Percentiles rank a stretch among this genome's conserved stretches.
These are phyloP conservation scores for Miscanthus sacchariflorus DNA, from an alignment of 202 grass and related monocot species.

Conservation along the genomic window DNA sequence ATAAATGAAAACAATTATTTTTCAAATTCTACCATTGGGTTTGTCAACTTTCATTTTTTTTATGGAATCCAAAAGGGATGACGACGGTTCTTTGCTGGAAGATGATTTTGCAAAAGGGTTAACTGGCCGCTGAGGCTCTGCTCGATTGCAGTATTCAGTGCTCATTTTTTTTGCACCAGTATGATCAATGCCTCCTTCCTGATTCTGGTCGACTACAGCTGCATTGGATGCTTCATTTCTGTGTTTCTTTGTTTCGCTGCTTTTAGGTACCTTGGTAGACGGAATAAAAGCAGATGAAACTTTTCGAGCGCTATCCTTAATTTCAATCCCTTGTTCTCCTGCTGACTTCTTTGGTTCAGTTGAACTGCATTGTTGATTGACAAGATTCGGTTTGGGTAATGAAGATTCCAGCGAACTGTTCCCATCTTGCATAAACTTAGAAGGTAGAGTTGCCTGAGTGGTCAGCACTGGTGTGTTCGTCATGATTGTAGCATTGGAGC, in stretches of 20 bases:
- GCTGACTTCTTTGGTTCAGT: constrained; percentile 48
- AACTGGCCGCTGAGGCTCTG: constrained; percentile 50
- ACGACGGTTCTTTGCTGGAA: constrained; percentile 56
- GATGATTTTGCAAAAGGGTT: constrained; percentile 73
- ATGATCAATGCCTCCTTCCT: constrained; percentile 30
- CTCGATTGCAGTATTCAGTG: constrained; percentile 3
- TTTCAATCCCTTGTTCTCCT: constrained; percentile 30
- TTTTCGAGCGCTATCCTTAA: constrained; percentile 23
- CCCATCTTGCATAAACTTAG: constrained; percentile 40
- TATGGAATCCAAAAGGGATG: constrained; percentile 70
- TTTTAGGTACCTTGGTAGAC: constrained; percentile 45
- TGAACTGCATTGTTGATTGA: constrained; percentile 27
- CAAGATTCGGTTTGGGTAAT: constrained; percentile 2
- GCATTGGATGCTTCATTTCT: constrained; percentile 19
- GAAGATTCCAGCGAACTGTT: constrained; percentile 16
- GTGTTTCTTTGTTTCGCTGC: constrained; percentile 31
- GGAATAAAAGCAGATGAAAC: constrained; percentile 35
- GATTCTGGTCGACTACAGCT: constrained; percentile 9
- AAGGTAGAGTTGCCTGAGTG: not conserved
- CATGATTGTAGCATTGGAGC: constrained; percentile 31
- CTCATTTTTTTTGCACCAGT: constrained; percentile 1
- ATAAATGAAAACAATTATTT: not conserved
- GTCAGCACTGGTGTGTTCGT: constrained; percentile 31
- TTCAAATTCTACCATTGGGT: not conserved
- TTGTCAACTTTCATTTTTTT: constrained; percentile 69